phyloP scores from a whole-genome alignment of 768 basidiomycete species.

The Pulveroboletus frians region DNA sequence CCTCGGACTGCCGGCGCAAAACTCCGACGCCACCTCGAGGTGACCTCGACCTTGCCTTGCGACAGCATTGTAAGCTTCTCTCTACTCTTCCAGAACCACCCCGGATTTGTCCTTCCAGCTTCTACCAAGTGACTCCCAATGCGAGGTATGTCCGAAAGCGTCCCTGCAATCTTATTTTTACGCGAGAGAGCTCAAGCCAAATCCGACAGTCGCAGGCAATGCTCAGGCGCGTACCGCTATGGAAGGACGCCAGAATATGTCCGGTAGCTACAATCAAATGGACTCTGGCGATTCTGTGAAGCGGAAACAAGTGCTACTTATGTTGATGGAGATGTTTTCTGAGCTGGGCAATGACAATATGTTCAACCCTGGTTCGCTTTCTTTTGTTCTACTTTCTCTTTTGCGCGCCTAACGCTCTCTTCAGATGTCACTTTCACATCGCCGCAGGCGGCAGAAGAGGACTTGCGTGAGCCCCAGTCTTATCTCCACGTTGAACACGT shows the following conservation, averaged over 20 bases:
- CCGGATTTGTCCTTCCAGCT: too few relatives aligned
- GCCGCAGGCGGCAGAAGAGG: conserved; percentile 40
- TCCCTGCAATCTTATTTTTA: too few relatives aligned
- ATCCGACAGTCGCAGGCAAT: too few relatives aligned
- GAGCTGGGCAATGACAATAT: conserved; percentile 40
- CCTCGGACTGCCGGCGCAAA: background rate
- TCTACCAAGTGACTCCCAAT: too few relatives aligned
- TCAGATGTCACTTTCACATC: conserved; percentile 28
- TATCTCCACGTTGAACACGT: background rate
- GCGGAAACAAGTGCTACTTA: conserved; percentile 44
- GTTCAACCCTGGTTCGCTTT: conserved; percentile 30
- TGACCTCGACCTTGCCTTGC: background rate
- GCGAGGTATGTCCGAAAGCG: too few relatives aligned
- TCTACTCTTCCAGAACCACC: too few relatives aligned
- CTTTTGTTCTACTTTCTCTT: background rate
- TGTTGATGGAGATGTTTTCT: conserved; percentile 41
- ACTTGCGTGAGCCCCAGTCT: conserved; percentile 32
- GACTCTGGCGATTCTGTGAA: conserved; percentile 26
- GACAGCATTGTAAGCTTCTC: background rate
- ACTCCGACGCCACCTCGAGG: background rate
- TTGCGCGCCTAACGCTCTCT: conserved; percentile 5
- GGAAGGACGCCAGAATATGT: too few relatives aligned
- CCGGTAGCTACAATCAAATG: conserved; percentile 25
- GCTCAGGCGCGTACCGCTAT: too few relatives aligned
- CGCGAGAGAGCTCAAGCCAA: too few relatives aligned